Conservation (phyloP, 2,329 filamentous ascomycete genomes). For the Aspergillus viridinutans region DNA sequence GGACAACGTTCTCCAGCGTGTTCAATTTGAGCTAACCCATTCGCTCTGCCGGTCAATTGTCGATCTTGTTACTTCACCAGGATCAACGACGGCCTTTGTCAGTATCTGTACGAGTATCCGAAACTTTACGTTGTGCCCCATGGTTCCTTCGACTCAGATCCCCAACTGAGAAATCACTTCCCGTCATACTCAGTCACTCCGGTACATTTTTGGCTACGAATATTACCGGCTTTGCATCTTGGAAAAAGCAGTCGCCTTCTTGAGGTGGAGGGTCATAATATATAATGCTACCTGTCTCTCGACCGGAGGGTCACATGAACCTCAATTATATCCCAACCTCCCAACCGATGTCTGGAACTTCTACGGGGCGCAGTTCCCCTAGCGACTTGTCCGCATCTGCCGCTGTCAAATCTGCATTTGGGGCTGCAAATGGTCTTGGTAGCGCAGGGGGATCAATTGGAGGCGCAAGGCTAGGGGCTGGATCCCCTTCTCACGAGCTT, state of each 20-base stretch:
- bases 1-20: conserved; percentile 6
- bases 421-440: conserved; percentile 60
- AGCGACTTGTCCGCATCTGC: conserved; percentile 66
- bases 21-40: neutral
- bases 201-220: conserved; percentile 1
- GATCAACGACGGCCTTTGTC: neutral
- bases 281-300: conserved; percentile 83
- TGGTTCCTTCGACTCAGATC: conserved; percentile 20
- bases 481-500: conserved; percentile 93
- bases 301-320: conserved; percentile 77
- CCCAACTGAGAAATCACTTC: conserved; percentile 14
- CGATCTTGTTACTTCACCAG: neutral
- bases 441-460: conserved; percentile 48
- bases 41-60: neutral
- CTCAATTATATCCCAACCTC: conserved; percentile 71
- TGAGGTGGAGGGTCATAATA: conserved; percentile 53
- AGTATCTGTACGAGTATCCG: neutral
- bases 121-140: conserved; percentile 11
- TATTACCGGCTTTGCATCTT: neutral
- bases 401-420: conserved; percentile 67
- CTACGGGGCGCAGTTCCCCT: conserved; percentile 74
- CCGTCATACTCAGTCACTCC: conserved; percentile 5
- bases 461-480: conserved; percentile 72
- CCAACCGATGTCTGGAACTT: conserved; percentile 71
- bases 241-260: conserved; percentile 14